These are phyloP conservation scores for Cladosporium sp. DNA, from an alignment of 2,329 filamentous ascomycete genomes.

Conservation along the genomic window DNA sequence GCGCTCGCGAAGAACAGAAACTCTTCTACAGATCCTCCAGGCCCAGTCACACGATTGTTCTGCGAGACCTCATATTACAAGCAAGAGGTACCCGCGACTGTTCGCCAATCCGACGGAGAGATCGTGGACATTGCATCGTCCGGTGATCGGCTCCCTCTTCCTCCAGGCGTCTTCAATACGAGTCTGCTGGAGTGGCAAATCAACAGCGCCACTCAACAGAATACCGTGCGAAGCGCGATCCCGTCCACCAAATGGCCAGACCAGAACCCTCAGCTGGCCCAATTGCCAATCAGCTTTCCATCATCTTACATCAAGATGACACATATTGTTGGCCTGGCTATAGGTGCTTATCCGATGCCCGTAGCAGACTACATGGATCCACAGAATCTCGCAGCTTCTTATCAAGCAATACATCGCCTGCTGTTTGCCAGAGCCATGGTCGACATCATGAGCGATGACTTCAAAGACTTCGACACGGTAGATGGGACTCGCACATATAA, in stretches of 20 bases:
- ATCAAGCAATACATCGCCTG: conserved; percentile 39
- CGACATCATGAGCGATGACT: conserved; percentile 25
- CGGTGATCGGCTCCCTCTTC: conserved; percentile 24
- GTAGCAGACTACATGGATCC: conserved; percentile 34
- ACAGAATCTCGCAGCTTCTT: conserved; percentile 29
- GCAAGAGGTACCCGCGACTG: conserved; percentile 41
- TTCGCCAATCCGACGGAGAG: conserved; percentile 27
- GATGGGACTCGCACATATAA: conserved; percentile 21
- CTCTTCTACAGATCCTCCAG: not conserved
- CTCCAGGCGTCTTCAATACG: conserved; percentile 29
- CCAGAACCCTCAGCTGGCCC: not conserved
- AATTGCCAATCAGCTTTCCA: not conserved
- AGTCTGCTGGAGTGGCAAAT: conserved; percentile 25
- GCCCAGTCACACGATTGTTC: conserved; percentile 35
- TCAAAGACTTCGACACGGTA: conserved; percentile 10
- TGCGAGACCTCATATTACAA: conserved; percentile 45
- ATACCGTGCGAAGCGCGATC: not conserved
- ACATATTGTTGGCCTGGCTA: conserved; percentile 35
- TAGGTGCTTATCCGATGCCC: conserved; percentile 26
- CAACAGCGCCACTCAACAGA: not conserved
- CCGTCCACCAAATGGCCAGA: not conserved
- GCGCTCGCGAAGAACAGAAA: conserved; percentile 24
- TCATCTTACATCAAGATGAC: conserved; percentile 8
- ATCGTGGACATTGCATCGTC: conserved; percentile 23
- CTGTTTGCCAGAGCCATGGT: conserved; percentile 38